Evolutionary conservation across 1,139 yeast genomes (phyloP).

Genomic region (Pichia sp.): DNA sequence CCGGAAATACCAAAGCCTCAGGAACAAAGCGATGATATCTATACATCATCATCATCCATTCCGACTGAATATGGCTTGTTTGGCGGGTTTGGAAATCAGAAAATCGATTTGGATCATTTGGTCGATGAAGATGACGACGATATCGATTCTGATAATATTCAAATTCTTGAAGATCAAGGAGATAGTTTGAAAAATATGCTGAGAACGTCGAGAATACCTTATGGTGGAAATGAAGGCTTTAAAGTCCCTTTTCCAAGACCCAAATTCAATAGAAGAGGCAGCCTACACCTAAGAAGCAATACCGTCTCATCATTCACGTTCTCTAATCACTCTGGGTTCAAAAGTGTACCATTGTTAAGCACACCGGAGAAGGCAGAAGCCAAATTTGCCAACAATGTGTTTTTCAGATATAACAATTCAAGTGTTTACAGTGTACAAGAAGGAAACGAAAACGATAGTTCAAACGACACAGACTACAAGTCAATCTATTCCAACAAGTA

Average conservation of each 20-base stretch:
- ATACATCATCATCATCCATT: slow-evolving; percentile 5
- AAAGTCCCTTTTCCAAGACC: slow-evolving; percentile 18
- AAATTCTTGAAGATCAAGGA: background rate
- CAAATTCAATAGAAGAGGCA: slow-evolving; percentile 20
- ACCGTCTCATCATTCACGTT: slow-evolving; percentile 25
- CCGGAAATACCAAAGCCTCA: background rate
- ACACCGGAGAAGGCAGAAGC: slow-evolving; percentile 17
- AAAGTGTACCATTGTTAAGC: slow-evolving; percentile 14
- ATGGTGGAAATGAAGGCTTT: slow-evolving; percentile 10
- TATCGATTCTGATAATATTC: slow-evolving; percentile 1
- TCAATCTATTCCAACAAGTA: slow-evolving; percentile 18
- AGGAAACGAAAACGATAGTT: slow-evolving; percentile 8
- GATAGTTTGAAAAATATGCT: slow-evolving; percentile 4
- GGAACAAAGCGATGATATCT: slow-evolving; percentile 6
- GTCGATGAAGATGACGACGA: slow-evolving; percentile 18
- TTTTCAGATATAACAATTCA: slow-evolving; percentile 6
- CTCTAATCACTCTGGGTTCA: slow-evolving; percentile 8
- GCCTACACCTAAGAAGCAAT: slow-evolving; percentile 26
- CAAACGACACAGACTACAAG: slow-evolving; percentile 2
- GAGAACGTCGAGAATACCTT: background rate
- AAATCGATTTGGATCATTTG: slow-evolving; percentile 24
- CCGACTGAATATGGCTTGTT: slow-evolving; percentile 14
- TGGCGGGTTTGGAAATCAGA: slow-evolving; percentile 21
- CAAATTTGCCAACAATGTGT: slow-evolving; percentile 6
- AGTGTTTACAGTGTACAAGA: slow-evolving; percentile 12